Percentiles rank a stretch among this genome's conserved stretches.
These are phyloP conservation scores for Neoascochyta sp. DNA, from an alignment of 2,329 filamentous ascomycete genomes.

Conservation along the genomic window DNA sequence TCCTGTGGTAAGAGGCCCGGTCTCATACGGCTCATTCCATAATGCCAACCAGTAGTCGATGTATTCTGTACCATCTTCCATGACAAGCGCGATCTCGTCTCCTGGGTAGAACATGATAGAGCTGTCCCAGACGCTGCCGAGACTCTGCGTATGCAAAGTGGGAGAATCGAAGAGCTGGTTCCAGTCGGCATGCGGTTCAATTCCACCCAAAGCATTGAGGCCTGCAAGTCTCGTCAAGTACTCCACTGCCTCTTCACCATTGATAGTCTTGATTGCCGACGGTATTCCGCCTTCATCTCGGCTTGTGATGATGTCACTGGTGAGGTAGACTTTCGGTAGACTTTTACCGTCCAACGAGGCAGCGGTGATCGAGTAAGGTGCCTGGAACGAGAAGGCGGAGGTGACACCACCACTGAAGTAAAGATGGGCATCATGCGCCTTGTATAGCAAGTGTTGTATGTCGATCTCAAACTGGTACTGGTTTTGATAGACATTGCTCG, in stretches of 20 bases:
- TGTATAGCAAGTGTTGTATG: slow-evolving; percentile 27
- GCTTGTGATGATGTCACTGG: slow-evolving; percentile 21
- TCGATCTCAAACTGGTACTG: slow-evolving; percentile 42
- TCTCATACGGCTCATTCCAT: slow-evolving; percentile 17
- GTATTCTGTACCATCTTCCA: slow-evolving; percentile 21
- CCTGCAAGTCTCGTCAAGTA: slow-evolving; percentile 20
- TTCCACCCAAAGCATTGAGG: slow-evolving; percentile 32
- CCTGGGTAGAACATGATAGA: slow-evolving; percentile 39
- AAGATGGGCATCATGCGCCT: slow-evolving; percentile 35
- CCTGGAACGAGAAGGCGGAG: slow-evolving; percentile 22
- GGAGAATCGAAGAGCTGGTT: slow-evolving; percentile 33
- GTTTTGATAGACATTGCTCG: slow-evolving; percentile 27
- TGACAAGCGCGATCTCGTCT: slow-evolving; percentile 16
- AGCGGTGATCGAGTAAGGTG: slow-evolving; percentile 22
- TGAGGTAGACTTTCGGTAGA: slow-evolving; percentile 34
- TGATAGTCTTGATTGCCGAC: slow-evolving; percentile 25
- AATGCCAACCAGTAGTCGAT: slow-evolving; percentile 18
- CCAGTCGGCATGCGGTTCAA: slow-evolving; percentile 45
- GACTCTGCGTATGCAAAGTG: slow-evolving; percentile 13
- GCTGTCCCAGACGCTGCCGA: slow-evolving; percentile 10
- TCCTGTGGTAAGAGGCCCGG: slow-evolving; percentile 37
- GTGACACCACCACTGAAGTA: slow-evolving; percentile 23
- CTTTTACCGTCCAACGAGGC: slow-evolving; percentile 22
- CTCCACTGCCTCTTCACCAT: slow-evolving; percentile 20
- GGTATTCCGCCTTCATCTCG: slow-evolving; percentile 18